Conservation (phyloP, 371 early-diverging fungal species). For the Mortierella sp. region DNA sequence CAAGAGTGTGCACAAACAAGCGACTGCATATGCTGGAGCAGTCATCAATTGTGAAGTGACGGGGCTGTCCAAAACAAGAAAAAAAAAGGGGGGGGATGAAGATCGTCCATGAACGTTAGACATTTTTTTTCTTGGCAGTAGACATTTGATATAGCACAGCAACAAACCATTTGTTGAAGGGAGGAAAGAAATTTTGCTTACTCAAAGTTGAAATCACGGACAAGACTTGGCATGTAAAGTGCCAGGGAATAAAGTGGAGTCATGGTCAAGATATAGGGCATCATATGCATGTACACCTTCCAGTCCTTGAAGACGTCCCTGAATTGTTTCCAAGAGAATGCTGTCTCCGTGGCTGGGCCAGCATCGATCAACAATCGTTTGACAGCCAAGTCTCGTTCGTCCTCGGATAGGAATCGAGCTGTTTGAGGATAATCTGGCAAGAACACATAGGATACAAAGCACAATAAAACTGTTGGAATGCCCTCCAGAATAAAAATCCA, state of each 20-base stretch:
- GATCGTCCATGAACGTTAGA: conserved; percentile 11
- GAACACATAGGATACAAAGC: conserved; percentile 55
- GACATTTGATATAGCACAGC: conserved; percentile 21
- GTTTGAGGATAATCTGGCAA: conserved; percentile 70
- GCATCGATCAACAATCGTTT: conserved; percentile 58
- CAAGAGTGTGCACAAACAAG: conserved; percentile 61
- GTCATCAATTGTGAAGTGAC: conserved; percentile 45
- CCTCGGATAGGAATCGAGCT: conserved; percentile 61
- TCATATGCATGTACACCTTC: conserved; percentile 56
- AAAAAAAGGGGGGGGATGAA: not conserved
- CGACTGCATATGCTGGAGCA: conserved; percentile 33
- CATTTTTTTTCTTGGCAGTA: conserved; percentile 43
- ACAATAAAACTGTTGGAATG: conserved; percentile 59
- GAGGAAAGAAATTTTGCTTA: conserved; percentile 39
- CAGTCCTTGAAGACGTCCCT: conserved; percentile 60
- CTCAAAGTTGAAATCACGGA: conserved; percentile 55
- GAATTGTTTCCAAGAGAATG: conserved; percentile 67
- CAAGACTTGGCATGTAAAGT: conserved; percentile 76
- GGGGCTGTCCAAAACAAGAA: conserved; percentile 1
- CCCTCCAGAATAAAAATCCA: conserved; percentile 76
- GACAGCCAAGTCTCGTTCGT: conserved; percentile 60
- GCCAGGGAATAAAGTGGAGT: conserved; percentile 59
- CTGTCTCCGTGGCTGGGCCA: conserved; percentile 59
- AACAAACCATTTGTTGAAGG: conserved; percentile 10
- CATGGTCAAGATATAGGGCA: conserved; percentile 51